Evolutionary conservation across 495 filamentous ascomycete species (phyloP).

Genomic region (Coniosporium apollinis): DNA sequence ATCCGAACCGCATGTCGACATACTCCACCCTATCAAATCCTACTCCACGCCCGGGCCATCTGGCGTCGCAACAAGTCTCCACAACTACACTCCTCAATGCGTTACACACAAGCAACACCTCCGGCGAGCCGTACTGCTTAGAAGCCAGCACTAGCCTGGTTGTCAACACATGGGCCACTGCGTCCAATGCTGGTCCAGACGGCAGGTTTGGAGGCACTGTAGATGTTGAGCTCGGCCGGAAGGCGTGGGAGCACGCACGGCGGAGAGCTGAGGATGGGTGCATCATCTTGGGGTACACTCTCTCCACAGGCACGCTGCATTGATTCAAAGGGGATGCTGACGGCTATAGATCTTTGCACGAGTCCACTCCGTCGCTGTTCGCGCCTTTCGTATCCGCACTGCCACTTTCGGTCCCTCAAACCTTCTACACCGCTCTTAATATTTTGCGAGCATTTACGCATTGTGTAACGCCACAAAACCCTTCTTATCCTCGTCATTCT

Average conservation of each 20-base stretch:
- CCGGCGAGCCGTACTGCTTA: constrained; percentile 59
- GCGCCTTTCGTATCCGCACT: constrained; percentile 66
- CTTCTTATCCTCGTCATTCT: constrained; percentile 65
- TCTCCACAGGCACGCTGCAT: not conserved
- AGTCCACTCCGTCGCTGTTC: constrained; percentile 71
- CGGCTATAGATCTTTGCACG: constrained; percentile 56
- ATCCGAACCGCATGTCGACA: constrained; percentile 62
- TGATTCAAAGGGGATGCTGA: constrained; percentile 1
- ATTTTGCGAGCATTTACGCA: constrained; percentile 73
- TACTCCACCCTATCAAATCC: constrained; percentile 62
- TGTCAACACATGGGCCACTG: constrained; percentile 88
- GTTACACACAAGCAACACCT: constrained; percentile 77
- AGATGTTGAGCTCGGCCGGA: constrained; percentile 57
- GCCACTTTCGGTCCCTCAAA: constrained; percentile 56
- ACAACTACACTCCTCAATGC: constrained; percentile 85
- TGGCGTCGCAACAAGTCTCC: constrained; percentile 56
- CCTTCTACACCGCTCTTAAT: constrained; percentile 57
- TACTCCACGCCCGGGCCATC: constrained; percentile 34
- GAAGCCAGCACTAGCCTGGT: constrained; percentile 87
- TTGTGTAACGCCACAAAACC: constrained; percentile 76
- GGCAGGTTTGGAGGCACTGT: constrained; percentile 58
- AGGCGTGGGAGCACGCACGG: constrained; percentile 94
- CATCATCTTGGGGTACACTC: constrained; percentile 58
- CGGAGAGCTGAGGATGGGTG: constrained; percentile 91
- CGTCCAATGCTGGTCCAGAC: constrained; percentile 44